Evolutionary conservation across 2,329 filamentous ascomycete genomes (phyloP).

Genomic region (Capronia americana): DNA sequence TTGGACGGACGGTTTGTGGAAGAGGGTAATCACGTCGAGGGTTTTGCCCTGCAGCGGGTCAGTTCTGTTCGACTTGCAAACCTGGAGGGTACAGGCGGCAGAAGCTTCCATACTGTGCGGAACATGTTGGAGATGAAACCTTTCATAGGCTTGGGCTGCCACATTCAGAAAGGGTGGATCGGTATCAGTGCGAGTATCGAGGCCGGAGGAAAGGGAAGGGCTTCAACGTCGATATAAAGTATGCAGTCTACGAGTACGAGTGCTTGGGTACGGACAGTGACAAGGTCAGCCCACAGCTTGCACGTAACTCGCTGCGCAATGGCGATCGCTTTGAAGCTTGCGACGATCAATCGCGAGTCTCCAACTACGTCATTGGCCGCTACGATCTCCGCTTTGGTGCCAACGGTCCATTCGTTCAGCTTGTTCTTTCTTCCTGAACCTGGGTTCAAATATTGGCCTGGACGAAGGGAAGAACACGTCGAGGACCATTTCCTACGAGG

Average conservation of each 20-base stretch:
- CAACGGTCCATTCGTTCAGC: background rate
- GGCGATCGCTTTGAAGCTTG: background rate
- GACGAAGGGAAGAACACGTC: background rate
- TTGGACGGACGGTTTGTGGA: conserved; percentile 80
- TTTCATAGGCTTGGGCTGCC: conserved; percentile 35
- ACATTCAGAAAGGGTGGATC: conserved; percentile 15
- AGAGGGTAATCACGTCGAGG: conserved; percentile 92
- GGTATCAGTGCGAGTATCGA: background rate
- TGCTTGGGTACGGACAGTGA: background rate
- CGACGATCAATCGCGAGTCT: background rate
- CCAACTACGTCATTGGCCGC: background rate
- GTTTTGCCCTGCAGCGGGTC: conserved; percentile 68
- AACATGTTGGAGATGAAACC: conserved; percentile 36
- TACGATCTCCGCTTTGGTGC: background rate
- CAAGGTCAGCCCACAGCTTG: background rate
- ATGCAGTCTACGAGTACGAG: background rate
- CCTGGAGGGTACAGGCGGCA: background rate
- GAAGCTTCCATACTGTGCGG: conserved; percentile 27
- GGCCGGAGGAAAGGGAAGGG: background rate
- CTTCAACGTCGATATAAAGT: conserved; percentile 5
- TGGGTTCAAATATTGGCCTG: background rate
- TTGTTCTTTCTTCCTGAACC: background rate
- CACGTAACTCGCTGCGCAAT: background rate
- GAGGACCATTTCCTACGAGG: background rate
- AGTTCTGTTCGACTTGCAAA: background rate